Conservation (phyloP, 106 monocot genomes). For the Dendrobium officinale region DNA sequence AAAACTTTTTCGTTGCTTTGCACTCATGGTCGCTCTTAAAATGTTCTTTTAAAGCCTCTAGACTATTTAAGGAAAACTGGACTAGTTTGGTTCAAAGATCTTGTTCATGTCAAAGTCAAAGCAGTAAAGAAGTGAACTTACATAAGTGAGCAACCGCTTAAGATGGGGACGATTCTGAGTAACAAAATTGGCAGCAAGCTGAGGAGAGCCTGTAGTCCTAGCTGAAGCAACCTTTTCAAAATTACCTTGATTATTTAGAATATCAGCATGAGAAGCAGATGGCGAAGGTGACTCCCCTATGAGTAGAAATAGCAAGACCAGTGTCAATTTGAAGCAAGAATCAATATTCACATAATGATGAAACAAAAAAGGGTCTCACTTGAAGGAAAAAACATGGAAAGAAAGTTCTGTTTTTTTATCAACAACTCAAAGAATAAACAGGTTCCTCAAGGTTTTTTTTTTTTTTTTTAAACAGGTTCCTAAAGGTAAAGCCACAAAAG, state of each 20-base stretch:
- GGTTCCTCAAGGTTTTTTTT: too few relatives aligned
- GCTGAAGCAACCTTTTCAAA: conserved; percentile 45
- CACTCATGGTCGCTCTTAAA: background rate
- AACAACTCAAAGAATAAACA: too few relatives aligned
- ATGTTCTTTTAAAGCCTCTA: background rate
- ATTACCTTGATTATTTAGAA: conserved; percentile 49
- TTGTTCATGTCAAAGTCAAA: too few relatives aligned
- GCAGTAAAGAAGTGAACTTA: conserved; percentile 22
- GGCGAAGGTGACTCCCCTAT: conserved; percentile 92
- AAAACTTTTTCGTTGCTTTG: background rate
- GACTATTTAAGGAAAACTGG: background rate
- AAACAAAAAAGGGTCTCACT: background rate
- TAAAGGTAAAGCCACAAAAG: background rate
- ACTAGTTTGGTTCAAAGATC: too few relatives aligned
- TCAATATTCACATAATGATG: background rate
- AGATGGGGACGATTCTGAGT: conserved; percentile 23
- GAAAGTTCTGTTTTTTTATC: background rate
- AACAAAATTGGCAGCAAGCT: conserved; percentile 27
- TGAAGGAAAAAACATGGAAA: background rate
- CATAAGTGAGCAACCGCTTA: conserved; percentile 28
- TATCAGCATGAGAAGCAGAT: conserved; percentile 90
- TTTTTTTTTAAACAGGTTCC: too few relatives aligned
- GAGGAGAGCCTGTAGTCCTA: conserved; percentile 60
- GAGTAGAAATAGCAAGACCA: conserved; percentile 7
- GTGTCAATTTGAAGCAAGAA: conserved; percentile 7